phyloP scores from a whole-genome alignment of 1,284 basidiomycete species.

The Tetrapyrgos nigripes region DNA sequence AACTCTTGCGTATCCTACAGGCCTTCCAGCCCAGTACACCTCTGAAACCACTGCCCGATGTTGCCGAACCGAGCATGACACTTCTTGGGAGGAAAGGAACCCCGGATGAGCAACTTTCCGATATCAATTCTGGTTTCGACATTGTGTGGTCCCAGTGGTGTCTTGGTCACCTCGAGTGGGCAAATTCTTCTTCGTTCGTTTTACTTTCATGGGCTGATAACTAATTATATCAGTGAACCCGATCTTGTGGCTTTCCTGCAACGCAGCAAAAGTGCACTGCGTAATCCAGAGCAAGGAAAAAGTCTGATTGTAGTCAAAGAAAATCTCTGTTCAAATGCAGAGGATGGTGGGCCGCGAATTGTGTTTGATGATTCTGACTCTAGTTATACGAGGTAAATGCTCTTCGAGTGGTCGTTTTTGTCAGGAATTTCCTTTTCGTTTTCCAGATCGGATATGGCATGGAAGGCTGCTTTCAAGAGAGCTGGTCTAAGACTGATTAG shows the following conservation, averaged over 20 bases:
- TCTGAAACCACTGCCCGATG: background rate
- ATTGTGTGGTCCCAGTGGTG: constrained; percentile 97
- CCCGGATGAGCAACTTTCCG: constrained; percentile 40
- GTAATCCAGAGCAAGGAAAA: constrained; percentile 40
- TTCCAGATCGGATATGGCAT: constrained; percentile 86
- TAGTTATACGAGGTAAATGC: constrained; percentile 77
- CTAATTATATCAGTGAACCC: too few species aligned
- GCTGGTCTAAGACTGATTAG: constrained; percentile 74
- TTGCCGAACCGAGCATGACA: constrained; percentile 41
- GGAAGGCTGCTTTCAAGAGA: constrained; percentile 75
- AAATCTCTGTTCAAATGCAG: constrained; percentile 76
- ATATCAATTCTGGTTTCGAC: constrained; percentile 66
- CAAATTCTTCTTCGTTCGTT: too few species aligned
- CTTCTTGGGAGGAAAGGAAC: constrained; percentile 67
- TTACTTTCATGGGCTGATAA: too few species aligned
- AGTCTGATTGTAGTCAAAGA: constrained; percentile 90
- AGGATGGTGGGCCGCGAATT: constrained; percentile 59
- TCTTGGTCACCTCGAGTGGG: constrained; percentile 87
- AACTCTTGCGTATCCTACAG: background rate
- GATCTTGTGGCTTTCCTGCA: constrained; percentile 83
- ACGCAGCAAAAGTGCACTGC: constrained; percentile 63
- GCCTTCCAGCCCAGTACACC: background rate
- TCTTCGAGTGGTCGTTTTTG: background rate
- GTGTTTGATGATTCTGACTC: constrained; percentile 89
- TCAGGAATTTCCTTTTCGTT: background rate